Conservation (phyloP, 2,329 filamentous ascomycete genomes). For the Rhynchosporium agropyri region DNA sequence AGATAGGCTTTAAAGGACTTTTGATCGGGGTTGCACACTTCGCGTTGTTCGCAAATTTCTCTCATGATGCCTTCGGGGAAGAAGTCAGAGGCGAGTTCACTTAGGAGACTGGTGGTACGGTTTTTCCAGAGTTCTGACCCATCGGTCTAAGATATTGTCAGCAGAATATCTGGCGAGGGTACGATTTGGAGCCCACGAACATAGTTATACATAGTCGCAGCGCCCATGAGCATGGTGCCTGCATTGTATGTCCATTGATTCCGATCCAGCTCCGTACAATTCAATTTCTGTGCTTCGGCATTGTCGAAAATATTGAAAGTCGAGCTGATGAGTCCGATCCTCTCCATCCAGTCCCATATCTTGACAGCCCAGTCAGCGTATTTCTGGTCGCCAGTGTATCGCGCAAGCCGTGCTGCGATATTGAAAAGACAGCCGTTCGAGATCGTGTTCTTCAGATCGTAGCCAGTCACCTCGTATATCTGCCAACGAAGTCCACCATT, state of each 20-base stretch:
- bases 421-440: conserved; percentile 63
- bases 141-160: conserved; percentile 39
- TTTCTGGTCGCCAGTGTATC: conserved; percentile 74
- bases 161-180: background rate
- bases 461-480: conserved; percentile 75
- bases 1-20: conserved; percentile 66
- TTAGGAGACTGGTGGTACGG: conserved; percentile 58
- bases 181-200: conserved; percentile 40
- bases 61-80: conserved; percentile 60
- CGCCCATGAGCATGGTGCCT: conserved; percentile 66
- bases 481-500: conserved; percentile 78
- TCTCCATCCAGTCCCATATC: conserved; percentile 66
- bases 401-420: conserved; percentile 64
- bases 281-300: conserved; percentile 52
- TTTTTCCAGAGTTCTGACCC: conserved; percentile 58
- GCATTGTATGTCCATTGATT: conserved; percentile 72
- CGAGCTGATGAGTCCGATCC: conserved; percentile 59
- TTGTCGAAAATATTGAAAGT: conserved; percentile 65
- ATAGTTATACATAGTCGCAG: conserved; percentile 69
- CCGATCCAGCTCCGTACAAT: conserved; percentile 59
- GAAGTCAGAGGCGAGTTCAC: conserved; percentile 57
- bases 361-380: conserved; percentile 76
- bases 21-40: conserved; percentile 63
- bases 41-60: conserved; percentile 64
- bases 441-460: conserved; percentile 70